Base-by-base conservation (phyloP, 169 alveolate genomes). In the Besnoitia besnoiti region DNA sequence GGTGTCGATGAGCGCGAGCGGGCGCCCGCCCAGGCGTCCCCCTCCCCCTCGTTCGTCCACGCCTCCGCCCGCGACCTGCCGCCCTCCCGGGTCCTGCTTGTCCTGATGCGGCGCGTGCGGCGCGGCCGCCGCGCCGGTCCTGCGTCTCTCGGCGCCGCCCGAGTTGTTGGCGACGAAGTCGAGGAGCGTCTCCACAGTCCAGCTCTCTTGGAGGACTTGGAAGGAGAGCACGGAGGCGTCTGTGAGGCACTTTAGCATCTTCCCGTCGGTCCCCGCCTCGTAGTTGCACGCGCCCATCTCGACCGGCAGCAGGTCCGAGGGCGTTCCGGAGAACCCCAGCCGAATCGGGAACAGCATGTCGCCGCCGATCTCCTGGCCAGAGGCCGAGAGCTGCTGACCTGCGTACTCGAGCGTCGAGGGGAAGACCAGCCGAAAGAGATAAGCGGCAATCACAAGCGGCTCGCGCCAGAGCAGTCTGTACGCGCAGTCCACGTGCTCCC, bases 251-350 rank as follows among this genome's bases (percentile, higher is more conserved):
- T 94, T 92, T 39, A 97, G 90, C 80, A 98, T 97, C 39, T 96
- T 95, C 21, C 98, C 98, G 90, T 97, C 98, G 27, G 98, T 96
- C 90, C 98, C 98, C 46, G 94, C 96, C 61, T 96, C 98, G 95
- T 96, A 98, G 92, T 95, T 94, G 95, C 99, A 97, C 37, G 89
- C 90, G 76, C 98, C 98, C 95, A 98, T 93, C 59, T 96, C 98
- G 77, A 94, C 96, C 0, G 99, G 99, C 90, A 98, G 95, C 91
- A 98, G 96, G 91, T 97, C 98, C 85, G 98, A 96, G 44, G 99
- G 98, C 42, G 99, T 98, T 4, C 99, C 99, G 46, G 98, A 97
- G 96, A 97, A 98, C 37, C 99, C 99, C 51, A 98, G 95, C 59
- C 98, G 96, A 33, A 96, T 91, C 47, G 97, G 97, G 94, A 97